Base-by-base conservation (phyloP, 176 grass and related monocot species). In the Cocos nucifera region DNA sequence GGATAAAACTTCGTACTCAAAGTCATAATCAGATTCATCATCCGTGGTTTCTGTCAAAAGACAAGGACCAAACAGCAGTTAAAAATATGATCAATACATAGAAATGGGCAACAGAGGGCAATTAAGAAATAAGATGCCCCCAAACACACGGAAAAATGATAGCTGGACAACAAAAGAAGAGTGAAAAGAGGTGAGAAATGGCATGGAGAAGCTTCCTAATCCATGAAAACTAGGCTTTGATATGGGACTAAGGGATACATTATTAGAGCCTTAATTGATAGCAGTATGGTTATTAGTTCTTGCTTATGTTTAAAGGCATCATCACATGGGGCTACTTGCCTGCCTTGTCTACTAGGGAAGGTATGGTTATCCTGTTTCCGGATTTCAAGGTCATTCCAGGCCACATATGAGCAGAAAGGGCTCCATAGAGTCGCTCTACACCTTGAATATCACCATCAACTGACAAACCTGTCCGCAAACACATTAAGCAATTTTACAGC, bases 301-400 rank as follows among this genome's bases (percentile, higher is more conserved):
- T 12, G 9, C 2, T 44, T 12, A 44, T 44, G 35, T 14, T 22
- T 21, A 19, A 54, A 39, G 55, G 19, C 15, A 29, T 56, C 28
- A 22, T 7, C 14, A 49, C 28, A 23, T 24, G 14, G 17, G 64
- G 56, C 63, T 76, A 44, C 17, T 57, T 62, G 88, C 93, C 87
- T 88, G 88, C 81, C 78, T 92, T 88, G 69, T 88, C 81, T 16
- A 76, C 53, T 80, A 92, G 75, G 58, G 82, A 85, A 68, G 87
- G 87, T 49, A 19, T 54, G n/a, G 29, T 72, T 27, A 88, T 79
- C 77, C 58, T 86, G 20, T 81, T 98, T 79, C 93, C 87, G 62
- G 93, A 92, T 78, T 88, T 98, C 16, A 92, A 59, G 80, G 86
- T 77, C 93, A 98, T 98, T 76, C 93, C 93, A 76, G 87, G 87